Evolutionary conservation across 169 alveolate species (phyloP).

Genomic region (Plasmodium knowlesi): DNA sequence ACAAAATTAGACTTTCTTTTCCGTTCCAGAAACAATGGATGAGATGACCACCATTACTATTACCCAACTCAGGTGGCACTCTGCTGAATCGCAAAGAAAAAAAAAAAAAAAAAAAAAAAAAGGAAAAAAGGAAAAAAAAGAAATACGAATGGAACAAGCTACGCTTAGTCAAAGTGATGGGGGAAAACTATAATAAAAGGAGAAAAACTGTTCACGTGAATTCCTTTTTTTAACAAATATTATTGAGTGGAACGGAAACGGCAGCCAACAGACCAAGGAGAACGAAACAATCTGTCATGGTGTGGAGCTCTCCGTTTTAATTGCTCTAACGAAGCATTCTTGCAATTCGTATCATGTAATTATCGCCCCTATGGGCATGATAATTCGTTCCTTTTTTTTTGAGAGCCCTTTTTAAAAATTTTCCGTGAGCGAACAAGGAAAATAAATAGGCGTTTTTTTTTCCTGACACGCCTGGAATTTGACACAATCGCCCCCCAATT

Average conservation of each 20-base stretch:
- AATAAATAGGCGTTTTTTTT: neutral
- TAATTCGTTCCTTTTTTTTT: neutral
- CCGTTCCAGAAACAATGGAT: neutral
- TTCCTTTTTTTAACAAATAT: neutral
- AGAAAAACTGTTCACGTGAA: neutral
- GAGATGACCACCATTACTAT: neutral
- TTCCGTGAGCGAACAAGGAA: neutral
- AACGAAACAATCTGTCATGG: neutral
- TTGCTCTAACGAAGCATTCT: neutral
- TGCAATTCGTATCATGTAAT: neutral
- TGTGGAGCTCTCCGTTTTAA: neutral
- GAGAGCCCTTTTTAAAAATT: neutral
- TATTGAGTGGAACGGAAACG: constrained; percentile 1
- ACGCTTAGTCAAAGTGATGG: neutral
- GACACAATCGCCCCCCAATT: neutral
- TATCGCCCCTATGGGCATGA: neutral
- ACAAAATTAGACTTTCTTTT: neutral
- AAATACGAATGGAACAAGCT: neutral
- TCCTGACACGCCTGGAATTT: neutral
- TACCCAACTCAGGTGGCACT: neutral
- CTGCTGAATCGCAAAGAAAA: neutral
- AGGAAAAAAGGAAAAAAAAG: neutral
- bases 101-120: neutral
- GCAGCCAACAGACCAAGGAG: neutral
- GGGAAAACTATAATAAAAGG: neutral